Evolutionary conservation across 352 stramenopile species (phyloP).

Genomic region (Aphanomyces astaci): DNA sequence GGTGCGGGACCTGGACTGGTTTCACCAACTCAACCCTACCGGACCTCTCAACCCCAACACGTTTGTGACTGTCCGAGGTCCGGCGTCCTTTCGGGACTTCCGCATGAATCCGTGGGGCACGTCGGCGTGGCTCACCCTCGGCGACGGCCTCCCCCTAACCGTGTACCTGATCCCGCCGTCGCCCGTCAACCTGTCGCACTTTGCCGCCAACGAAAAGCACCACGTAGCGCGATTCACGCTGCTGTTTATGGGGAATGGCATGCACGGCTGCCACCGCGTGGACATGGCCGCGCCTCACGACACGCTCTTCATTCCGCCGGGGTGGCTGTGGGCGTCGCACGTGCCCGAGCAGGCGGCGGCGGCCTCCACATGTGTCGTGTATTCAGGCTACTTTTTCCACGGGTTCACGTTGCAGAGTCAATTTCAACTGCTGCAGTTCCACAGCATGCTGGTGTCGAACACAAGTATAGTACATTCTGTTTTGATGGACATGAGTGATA

Average conservation of each 20-base stretch:
- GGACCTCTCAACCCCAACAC: slow-evolving; percentile 35
- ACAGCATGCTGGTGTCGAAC: background rate
- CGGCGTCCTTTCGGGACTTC: slow-evolving; percentile 63
- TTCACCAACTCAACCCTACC: slow-evolving; percentile 23
- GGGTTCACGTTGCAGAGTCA: slow-evolving; percentile 8
- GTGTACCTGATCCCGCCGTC: slow-evolving; percentile 65
- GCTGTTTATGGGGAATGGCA: slow-evolving; percentile 53
- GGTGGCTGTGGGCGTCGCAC: slow-evolving; percentile 64
- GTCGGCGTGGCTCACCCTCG: slow-evolving; percentile 54
- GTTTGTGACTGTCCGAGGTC: slow-evolving; percentile 46
- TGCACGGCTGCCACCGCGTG: slow-evolving; percentile 64
- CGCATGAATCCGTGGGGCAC: slow-evolving; percentile 41
- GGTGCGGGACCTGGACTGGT: slow-evolving; percentile 22
- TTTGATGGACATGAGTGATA: too few relatives aligned
- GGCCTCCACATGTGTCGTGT: background rate
- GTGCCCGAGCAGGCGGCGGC: background rate
- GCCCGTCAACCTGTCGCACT: slow-evolving; percentile 35
- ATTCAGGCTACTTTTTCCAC: slow-evolving; percentile 13
- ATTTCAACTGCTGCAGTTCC: slow-evolving; percentile 2
- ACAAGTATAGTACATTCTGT: too few relatives aligned
- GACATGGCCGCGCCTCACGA: slow-evolving; percentile 36
- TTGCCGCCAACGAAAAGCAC: slow-evolving; percentile 23
- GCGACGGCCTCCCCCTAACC: slow-evolving; percentile 39
- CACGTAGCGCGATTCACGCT: slow-evolving; percentile 26
- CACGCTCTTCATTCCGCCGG: slow-evolving; percentile 52